These are phyloP conservation scores for Kurtzmaniella fragi DNA, from an alignment of 805 yeast species.

Conservation along the genomic window DNA sequence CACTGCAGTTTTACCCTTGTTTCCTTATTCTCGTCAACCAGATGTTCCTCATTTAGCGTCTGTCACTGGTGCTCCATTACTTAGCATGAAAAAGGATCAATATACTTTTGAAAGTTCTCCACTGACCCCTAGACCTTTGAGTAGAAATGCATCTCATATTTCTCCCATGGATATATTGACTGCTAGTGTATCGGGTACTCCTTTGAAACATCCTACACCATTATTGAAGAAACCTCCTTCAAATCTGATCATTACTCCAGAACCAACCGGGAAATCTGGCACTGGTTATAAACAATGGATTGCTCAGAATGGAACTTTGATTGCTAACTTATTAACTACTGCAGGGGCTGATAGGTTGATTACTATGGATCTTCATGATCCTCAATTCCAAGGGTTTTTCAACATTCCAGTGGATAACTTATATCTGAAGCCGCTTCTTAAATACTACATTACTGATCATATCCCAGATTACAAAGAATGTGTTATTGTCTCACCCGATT, in stretches of 20 bases:
- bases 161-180: conserved; percentile 3
- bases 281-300: conserved; percentile 91
- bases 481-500: conserved; percentile 95
- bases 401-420: conserved; percentile 94
- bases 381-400: conserved; percentile 97
- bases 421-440: conserved; percentile 81
- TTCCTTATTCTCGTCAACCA: conserved; percentile 95
- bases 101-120: conserved; percentile 51
- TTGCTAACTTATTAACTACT: conserved; percentile 80
- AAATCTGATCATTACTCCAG: conserved; percentile 6
- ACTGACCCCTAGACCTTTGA: conserved; percentile 42
- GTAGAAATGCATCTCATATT: conserved; percentile 15
- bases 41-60: conserved; percentile 73
- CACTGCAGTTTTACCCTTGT: conserved; percentile 87
- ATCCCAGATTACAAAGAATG: conserved; percentile 80
- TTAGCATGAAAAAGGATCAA: conserved; percentile 26
- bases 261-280: conserved; percentile 26
- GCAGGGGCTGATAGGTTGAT: conserved; percentile 97
- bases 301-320: conserved; percentile 88
- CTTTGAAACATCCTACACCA: conserved; percentile 4
- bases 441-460: conserved; percentile 71
- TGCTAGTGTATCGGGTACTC: conserved; percentile 8
- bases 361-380: conserved; percentile 97
- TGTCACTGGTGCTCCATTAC: conserved; percentile 65
- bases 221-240: conserved; percentile 8